These are phyloP conservation scores for Botrytis deweyae DNA, from an alignment of 2,329 filamentous ascomycete species.

Conservation along the genomic window DNA sequence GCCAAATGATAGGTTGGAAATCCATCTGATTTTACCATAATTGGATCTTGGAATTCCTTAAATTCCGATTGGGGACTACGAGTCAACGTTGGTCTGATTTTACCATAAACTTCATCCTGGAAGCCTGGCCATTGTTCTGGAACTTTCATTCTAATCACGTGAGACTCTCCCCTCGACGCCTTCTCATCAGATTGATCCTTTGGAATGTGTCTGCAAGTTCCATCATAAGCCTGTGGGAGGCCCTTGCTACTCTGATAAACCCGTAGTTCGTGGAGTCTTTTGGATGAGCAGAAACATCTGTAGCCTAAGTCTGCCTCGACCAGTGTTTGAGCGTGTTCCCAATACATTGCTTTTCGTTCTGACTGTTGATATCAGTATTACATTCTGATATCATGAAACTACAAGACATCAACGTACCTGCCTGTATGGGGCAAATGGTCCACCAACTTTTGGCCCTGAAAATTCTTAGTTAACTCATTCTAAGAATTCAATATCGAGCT, in stretches of 20 bases:
- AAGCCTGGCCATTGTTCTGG: slow-evolving; percentile 63
- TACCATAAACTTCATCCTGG: slow-evolving; percentile 77
- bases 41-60: slow-evolving; percentile 70
- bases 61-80: slow-evolving; percentile 3
- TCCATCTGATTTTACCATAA: slow-evolving; percentile 87
- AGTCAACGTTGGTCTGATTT: slow-evolving; percentile 47
- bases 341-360: slow-evolving; percentile 72
- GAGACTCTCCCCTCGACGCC: slow-evolving; percentile 65
- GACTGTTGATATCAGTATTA: slow-evolving; percentile 55
- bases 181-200: slow-evolving; percentile 67
- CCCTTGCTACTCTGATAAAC: slow-evolving; percentile 59
- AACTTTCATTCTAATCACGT: slow-evolving; percentile 75
- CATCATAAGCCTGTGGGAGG: slow-evolving; percentile 62
- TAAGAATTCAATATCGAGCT: neutral
- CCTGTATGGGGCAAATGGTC: slow-evolving; percentile 80
- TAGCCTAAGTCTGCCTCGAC: slow-evolving; percentile 75
- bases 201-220: slow-evolving; percentile 70
- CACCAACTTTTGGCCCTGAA: slow-evolving; percentile 73
- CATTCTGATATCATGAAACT: slow-evolving; percentile 20
- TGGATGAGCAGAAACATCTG: slow-evolving; percentile 83
- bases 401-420: slow-evolving; percentile 54
- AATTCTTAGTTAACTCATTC: slow-evolving; percentile 24
- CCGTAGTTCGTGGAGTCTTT: slow-evolving; percentile 67
- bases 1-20: slow-evolving; percentile 96
- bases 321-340: slow-evolving; percentile 66